These are phyloP conservation scores for Effrenium voratum DNA, from an alignment of 73 alveolate species.

Conservation along the genomic window DNA sequence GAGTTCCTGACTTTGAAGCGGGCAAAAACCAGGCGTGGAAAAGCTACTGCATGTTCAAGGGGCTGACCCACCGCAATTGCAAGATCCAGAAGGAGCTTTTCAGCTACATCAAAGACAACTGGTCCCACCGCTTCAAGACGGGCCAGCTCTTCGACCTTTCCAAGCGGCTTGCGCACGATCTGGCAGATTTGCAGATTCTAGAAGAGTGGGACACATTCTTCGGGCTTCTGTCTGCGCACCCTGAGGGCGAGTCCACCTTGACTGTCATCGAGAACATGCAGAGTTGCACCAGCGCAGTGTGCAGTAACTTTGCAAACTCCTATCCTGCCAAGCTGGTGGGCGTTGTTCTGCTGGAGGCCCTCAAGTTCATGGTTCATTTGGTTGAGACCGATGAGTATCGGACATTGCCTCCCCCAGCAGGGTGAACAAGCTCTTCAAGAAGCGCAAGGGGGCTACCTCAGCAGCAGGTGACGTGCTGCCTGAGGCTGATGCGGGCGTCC, in stretches of 20 bases:
- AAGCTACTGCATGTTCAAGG: neutral
- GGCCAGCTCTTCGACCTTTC: neutral
- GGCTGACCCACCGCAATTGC: neutral
- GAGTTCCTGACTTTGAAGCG: too few species aligned
- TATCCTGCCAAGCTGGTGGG: neutral
- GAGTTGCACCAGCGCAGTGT: neutral
- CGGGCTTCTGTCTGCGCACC: neutral
- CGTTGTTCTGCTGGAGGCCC: neutral
- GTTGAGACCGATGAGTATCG: neutral
- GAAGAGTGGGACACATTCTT: neutral
- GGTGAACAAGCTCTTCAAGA: neutral
- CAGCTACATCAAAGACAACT: neutral
- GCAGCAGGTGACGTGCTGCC: neutral
- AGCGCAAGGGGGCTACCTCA: neutral
- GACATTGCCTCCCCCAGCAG: neutral
- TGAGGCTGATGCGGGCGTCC: too few species aligned
- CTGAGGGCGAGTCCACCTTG: neutral
- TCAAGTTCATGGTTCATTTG: neutral
- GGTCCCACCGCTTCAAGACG: neutral
- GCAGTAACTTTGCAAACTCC: neutral
- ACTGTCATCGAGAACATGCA: neutral
- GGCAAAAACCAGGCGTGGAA: conserved; percentile 45
- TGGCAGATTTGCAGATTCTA: neutral
- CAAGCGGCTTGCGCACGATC: neutral
- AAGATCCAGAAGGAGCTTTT: neutral